phyloP scores from a whole-genome alignment of 2,329 filamentous ascomycete species.

The Botrytis fragariae region DNA sequence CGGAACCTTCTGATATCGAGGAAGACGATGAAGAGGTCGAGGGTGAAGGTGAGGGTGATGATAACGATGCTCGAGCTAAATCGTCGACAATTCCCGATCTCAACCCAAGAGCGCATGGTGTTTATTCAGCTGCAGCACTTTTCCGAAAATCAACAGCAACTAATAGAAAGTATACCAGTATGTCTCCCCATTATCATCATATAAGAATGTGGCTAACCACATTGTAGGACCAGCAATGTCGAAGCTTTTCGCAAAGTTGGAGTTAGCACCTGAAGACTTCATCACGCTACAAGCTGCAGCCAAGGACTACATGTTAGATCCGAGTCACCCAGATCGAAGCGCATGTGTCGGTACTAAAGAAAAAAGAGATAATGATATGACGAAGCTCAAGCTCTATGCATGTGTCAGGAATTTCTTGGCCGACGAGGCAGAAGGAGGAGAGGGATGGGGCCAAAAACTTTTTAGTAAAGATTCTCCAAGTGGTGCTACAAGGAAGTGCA shows the following conservation, averaged over 20 bases:
- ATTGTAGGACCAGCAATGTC: slow-evolving; percentile 35
- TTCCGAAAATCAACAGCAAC: slow-evolving; percentile 34
- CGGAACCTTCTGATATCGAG: slow-evolving; percentile 28
- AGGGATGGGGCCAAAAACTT: slow-evolving; percentile 35
- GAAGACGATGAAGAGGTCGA: slow-evolving; percentile 11
- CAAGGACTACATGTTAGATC: slow-evolving; percentile 39
- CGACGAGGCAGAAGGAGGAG: slow-evolving; percentile 29
- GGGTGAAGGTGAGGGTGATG: background rate
- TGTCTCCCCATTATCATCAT: slow-evolving; percentile 12
- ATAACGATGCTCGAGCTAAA: slow-evolving; percentile 7
- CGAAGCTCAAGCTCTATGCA: slow-evolving; percentile 35
- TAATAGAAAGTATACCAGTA: slow-evolving; percentile 37
- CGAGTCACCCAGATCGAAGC: slow-evolving; percentile 33
- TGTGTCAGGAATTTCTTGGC: slow-evolving; percentile 35
- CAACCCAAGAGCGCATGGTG: slow-evolving; percentile 33
- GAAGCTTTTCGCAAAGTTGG: slow-evolving; percentile 34
- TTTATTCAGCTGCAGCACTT: slow-evolving; percentile 35
- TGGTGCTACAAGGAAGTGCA: slow-evolving; percentile 28
- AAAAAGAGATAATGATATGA: slow-evolving; percentile 33
- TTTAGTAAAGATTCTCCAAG: slow-evolving; percentile 29
- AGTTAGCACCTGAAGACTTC: slow-evolving; percentile 34
- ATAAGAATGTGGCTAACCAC: slow-evolving; percentile 8
- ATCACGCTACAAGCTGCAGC: slow-evolving; percentile 36
- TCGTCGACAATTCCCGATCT: slow-evolving; percentile 22
- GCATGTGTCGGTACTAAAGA: slow-evolving; percentile 32